Conservation (phyloP, 371 early-diverging fungal species). For the Mucor ambiguus region DNA sequence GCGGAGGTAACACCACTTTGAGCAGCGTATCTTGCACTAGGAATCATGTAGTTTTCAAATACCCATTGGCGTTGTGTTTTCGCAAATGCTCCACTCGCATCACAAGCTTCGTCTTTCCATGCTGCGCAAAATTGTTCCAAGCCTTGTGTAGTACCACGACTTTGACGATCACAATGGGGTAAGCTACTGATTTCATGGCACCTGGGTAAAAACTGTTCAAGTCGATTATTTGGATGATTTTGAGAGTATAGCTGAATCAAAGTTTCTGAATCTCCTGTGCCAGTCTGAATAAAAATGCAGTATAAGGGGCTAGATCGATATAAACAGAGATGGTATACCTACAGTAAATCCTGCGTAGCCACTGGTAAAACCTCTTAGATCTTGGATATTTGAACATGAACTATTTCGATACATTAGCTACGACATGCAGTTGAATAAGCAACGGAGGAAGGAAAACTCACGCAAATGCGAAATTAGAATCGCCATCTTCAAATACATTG, state of each 20-base stretch:
- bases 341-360: slow-evolving; percentile 61
- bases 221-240: slow-evolving; percentile 26
- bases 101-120: slow-evolving; percentile 38
- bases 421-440: neutral
- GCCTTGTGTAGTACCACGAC: slow-evolving; percentile 23
- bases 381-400: slow-evolving; percentile 37
- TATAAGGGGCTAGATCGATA: neutral
- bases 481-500: slow-evolving; percentile 46
- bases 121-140: slow-evolving; percentile 30
- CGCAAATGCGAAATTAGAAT: slow-evolving; percentile 37
- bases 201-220: slow-evolving; percentile 25
- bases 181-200: slow-evolving; percentile 29
- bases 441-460: slow-evolving; percentile 13
- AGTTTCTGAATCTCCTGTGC: slow-evolving; percentile 53
- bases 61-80: slow-evolving; percentile 35
- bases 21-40: slow-evolving; percentile 43
- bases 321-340: neutral
- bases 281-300: slow-evolving; percentile 30
- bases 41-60: slow-evolving; percentile 33
- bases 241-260: slow-evolving; percentile 40
- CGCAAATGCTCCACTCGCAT: slow-evolving; percentile 24
- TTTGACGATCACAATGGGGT: slow-evolving; percentile 31
- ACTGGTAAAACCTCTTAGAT: slow-evolving; percentile 43
- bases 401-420: slow-evolving; percentile 12
- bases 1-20: slow-evolving; percentile 26